phyloP scores from a whole-genome alignment of 2,329 filamentous ascomycete species.

The Fusarium sp. region DNA sequence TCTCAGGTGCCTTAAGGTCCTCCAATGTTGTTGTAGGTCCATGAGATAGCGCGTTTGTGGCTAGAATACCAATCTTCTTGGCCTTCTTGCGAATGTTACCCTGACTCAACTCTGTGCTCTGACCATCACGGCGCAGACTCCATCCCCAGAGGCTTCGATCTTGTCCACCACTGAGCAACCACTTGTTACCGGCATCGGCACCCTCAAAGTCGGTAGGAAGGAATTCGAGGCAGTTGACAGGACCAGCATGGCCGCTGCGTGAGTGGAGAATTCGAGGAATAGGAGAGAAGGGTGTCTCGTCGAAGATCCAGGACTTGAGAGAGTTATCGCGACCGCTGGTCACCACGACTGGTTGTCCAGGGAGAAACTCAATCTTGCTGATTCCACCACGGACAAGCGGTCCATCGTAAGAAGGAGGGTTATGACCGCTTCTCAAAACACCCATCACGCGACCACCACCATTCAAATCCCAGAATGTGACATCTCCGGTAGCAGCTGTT shows the following conservation, averaged over 20 bases:
- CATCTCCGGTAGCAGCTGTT: conserved; percentile 80
- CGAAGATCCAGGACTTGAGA: conserved; percentile 95
- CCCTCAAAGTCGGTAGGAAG: conserved; percentile 90
- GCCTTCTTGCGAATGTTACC: conserved; percentile 88
- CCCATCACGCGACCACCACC: conserved; percentile 87
- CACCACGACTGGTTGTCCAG: conserved; percentile 88
- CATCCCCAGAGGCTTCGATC: conserved; percentile 96
- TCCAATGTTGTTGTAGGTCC: conserved; percentile 74
- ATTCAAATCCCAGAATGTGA: conserved; percentile 97
- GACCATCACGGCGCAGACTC: conserved; percentile 92
- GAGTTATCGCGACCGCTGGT: conserved; percentile 95
- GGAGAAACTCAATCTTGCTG: conserved; percentile 87
- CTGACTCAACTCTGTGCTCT: conserved; percentile 93
- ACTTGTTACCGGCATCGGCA: conserved; percentile 88
- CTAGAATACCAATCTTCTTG: conserved; percentile 83
- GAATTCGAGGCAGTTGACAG: conserved; percentile 85
- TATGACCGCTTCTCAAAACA: conserved; percentile 87
- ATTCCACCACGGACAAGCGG: conserved; percentile 76
- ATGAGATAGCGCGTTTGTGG: conserved; percentile 63
- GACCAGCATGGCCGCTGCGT: conserved; percentile 87
- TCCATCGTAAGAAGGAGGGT: conserved; percentile 70
- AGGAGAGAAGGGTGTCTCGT: conserved; percentile 88
- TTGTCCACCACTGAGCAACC: conserved; percentile 88
- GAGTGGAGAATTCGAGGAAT: conserved; percentile 86
- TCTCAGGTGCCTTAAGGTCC: conserved; percentile 87